Evolutionary conservation across 495 filamentous ascomycete genomes (phyloP).

Genomic region (Neurospora intermedia): DNA sequence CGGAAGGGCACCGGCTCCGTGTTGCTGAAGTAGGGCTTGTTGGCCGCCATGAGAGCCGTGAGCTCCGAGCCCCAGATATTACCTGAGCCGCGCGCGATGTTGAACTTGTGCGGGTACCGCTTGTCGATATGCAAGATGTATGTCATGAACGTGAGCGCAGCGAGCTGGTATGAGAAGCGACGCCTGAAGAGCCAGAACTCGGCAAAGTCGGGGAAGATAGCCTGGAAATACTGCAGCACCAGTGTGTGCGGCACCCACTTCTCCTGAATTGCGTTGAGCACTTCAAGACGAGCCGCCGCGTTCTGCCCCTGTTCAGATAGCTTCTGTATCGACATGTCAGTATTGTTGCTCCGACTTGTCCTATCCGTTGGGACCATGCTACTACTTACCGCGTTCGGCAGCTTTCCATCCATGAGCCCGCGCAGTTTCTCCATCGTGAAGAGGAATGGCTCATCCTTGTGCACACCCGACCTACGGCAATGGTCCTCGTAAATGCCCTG

Average conservation of each 20-base stretch:
- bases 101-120: conserved; percentile 89
- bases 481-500: conserved; percentile 94
- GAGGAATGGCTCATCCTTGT: conserved; percentile 89
- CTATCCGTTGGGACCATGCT: not conserved
- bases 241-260: conserved; percentile 75
- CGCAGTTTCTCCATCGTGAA: conserved; percentile 91
- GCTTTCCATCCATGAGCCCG: conserved; percentile 57
- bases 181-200: conserved; percentile 98
- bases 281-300: conserved; percentile 63
- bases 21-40: conserved; percentile 84
- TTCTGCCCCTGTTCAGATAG: conserved; percentile 42
- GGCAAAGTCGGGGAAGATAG: conserved; percentile 75
- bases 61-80: conserved; percentile 96
- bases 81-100: conserved; percentile 77
- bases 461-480: conserved; percentile 71
- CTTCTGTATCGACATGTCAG: conserved; percentile 33
- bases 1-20: conserved; percentile 93
- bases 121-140: conserved; percentile 93
- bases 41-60: conserved; percentile 68
- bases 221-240: conserved; percentile 80
- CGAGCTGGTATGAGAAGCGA: conserved; percentile 91
- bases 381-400: conserved; percentile 36
- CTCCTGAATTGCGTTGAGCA: conserved; percentile 81
- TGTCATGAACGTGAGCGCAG: conserved; percentile 97
- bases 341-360: not conserved